Percentiles rank a stretch among this genome's conserved stretches.
Conservation (phyloP, 306 rosid genomes). For the Phaseolus lunatus region DNA sequence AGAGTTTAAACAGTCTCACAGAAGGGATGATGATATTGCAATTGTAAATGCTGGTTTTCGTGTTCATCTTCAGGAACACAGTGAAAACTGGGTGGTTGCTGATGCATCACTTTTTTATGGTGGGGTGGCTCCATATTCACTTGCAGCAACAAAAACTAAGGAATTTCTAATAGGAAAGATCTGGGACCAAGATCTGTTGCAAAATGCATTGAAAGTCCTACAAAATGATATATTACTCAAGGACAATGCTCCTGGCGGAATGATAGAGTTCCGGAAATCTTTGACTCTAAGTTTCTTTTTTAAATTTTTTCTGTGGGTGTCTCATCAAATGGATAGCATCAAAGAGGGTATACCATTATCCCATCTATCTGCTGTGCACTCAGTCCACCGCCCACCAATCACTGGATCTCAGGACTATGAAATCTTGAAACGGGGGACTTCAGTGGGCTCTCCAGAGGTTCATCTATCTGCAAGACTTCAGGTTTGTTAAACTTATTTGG, state of each 20-base stretch:
- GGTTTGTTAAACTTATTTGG: constrained; percentile 52
- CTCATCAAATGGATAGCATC: constrained; percentile 71
- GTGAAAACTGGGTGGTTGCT: constrained; percentile 63
- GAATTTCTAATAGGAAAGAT: constrained; percentile 75
- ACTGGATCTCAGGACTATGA: constrained; percentile 88
- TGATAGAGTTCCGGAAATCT: constrained; percentile 93
- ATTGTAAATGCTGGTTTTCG: constrained; percentile 96
- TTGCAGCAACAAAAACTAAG: constrained; percentile 71
- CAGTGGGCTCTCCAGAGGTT: constrained; percentile 96
- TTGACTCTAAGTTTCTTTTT: constrained; percentile 85
- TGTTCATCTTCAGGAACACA: constrained; percentile 65
- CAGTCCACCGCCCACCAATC: constrained; percentile 79
- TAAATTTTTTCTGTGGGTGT: constrained; percentile 92
- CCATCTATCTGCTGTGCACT: constrained; percentile 78
- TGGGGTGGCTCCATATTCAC: constrained; percentile 88
- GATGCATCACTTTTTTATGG: constrained; percentile 92
- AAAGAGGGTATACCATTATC: constrained; percentile 63
- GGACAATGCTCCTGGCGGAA: constrained; percentile 93
- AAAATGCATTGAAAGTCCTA: constrained; percentile 67
- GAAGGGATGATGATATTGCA: constrained; percentile 99
- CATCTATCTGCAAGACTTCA: constrained; percentile 93
- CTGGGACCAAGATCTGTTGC: constrained; percentile 80
- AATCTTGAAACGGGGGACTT: constrained; percentile 77
- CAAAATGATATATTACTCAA: constrained; percentile 68
- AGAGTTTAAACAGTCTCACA: constrained; percentile 95